These are phyloP conservation scores for Aphanomyces euteiches DNA, from an alignment of 352 stramenopile species.

Conservation along the genomic window DNA sequence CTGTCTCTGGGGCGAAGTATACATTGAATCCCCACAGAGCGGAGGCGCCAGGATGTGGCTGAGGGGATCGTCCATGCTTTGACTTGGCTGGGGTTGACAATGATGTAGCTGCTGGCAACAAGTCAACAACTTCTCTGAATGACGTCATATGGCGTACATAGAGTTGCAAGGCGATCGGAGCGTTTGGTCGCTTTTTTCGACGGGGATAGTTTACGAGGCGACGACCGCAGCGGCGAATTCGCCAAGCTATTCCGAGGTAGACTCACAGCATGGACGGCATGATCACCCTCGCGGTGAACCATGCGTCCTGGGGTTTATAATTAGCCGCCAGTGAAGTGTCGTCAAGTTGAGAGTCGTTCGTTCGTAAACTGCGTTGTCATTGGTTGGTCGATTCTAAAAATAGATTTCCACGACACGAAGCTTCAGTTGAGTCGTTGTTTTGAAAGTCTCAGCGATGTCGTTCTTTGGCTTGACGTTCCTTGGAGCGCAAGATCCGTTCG, in stretches of 20 bases:
- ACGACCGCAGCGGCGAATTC: background rate
- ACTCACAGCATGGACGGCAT: background rate
- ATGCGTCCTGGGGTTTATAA: too few species aligned
- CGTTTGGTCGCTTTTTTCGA: background rate
- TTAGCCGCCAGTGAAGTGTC: too few species aligned
- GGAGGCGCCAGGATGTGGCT: background rate
- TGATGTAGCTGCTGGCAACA: background rate
- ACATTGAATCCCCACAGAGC: conserved; percentile 37
- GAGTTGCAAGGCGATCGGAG: conserved; percentile 6
- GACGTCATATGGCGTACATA: conserved; percentile 19
- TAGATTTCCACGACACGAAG: too few species aligned
- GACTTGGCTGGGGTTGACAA: background rate
- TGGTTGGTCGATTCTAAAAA: too few species aligned
- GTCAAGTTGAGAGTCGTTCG: too few species aligned
- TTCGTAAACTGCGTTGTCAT: too few species aligned
- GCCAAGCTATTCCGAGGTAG: conserved; percentile 4
- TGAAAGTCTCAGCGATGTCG: conserved; percentile 1
- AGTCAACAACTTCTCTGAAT: background rate
- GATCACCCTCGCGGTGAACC: too few species aligned
- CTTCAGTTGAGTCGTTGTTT: too few species aligned
- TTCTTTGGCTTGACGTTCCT: conserved; percentile 29
- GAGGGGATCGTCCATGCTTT: too few species aligned
- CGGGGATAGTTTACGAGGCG: background rate
- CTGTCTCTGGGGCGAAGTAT: conserved; percentile 32
- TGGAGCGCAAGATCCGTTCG: conserved; percentile 23